phyloP scores from a whole-genome alignment of 176 grass and related monocot genomes.

The Bromus sterilis region DNA sequence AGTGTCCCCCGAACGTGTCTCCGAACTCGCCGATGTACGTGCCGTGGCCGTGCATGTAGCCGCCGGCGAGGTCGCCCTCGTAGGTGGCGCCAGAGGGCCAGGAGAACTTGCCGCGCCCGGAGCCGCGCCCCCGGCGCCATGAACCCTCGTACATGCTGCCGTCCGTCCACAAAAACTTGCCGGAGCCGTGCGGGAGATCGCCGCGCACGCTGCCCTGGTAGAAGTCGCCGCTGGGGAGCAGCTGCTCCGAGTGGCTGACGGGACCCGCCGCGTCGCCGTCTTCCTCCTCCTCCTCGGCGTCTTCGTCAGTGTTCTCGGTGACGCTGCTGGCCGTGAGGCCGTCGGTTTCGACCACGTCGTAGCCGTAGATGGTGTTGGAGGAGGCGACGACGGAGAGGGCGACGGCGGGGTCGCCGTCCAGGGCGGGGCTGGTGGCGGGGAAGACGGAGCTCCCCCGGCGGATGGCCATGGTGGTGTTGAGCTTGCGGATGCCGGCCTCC shows the following conservation, averaged over 20 bases:
- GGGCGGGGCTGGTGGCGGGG: neutral
- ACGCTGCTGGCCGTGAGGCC: neutral
- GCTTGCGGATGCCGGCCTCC: constrained; percentile 54
- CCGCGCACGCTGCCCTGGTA: constrained; percentile 47
- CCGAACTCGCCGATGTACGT: constrained; percentile 62
- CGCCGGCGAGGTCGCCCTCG: constrained; percentile 60
- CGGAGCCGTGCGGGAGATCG: constrained; percentile 41
- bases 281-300: neutral
- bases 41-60: constrained; percentile 66
- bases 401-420: neutral
- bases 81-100: constrained; percentile 76
- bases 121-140: constrained; percentile 48
- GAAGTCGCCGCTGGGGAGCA: constrained; percentile 57
- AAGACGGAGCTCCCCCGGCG: constrained; percentile 19
- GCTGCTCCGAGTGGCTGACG: constrained; percentile 35
- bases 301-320: constrained; percentile 1
- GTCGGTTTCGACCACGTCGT: neutral
- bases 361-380: constrained; percentile 39
- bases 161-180: constrained; percentile 76
- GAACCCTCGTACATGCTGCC: constrained; percentile 83
- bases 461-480: constrained; percentile 43
- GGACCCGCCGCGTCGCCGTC: neutral
- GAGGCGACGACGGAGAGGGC: constrained; percentile 15
- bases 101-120: constrained; percentile 67
- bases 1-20: constrained; percentile 61